A percentile compares a stretch with the other conserved stretches of the same genome.
Conservation (phyloP, 2,329 filamentous ascomycete genomes). For the Microsporum ferrugineum region DNA sequence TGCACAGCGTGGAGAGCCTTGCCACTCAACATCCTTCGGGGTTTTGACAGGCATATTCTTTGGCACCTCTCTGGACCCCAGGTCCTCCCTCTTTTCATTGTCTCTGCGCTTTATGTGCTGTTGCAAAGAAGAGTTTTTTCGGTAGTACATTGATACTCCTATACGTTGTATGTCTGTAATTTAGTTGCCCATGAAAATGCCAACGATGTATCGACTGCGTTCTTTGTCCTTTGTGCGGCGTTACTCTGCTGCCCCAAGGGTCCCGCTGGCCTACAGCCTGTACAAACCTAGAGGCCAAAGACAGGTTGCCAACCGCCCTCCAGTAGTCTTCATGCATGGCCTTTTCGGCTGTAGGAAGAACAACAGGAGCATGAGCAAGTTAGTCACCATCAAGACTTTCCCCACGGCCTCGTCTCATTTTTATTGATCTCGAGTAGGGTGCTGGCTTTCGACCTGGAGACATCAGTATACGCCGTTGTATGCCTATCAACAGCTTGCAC, state of each 20-base stretch:
- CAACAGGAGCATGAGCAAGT: slow-evolving; percentile 9
- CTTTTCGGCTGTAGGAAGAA: slow-evolving; percentile 8
- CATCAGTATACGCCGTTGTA: slow-evolving; percentile 5
- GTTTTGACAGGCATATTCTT: slow-evolving; percentile 41
- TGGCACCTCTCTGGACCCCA: slow-evolving; percentile 31
- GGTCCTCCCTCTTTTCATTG: slow-evolving; percentile 32
- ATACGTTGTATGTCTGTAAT: neutral
- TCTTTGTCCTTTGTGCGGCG: neutral
- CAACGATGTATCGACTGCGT: neutral
- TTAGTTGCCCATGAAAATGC: neutral
- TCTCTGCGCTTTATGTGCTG: slow-evolving; percentile 25
- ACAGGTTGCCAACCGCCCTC: neutral
- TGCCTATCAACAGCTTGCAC: neutral
- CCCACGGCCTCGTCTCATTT: neutral
- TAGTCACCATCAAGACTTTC: neutral
- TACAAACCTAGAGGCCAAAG: neutral
- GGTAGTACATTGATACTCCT: neutral
- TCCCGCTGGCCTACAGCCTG: slow-evolving; percentile 4
- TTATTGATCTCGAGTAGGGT: neutral
- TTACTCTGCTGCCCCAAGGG: neutral
- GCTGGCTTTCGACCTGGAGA: slow-evolving; percentile 1
- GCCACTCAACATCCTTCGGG: slow-evolving; percentile 40
- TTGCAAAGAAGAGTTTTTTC: slow-evolving; percentile 25
- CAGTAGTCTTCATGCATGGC: slow-evolving; percentile 8
- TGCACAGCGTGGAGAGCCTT: slow-evolving; percentile 46